phyloP scores from a whole-genome alignment of 306 rosid genomes.

The Lathyrus sativus region DNA sequence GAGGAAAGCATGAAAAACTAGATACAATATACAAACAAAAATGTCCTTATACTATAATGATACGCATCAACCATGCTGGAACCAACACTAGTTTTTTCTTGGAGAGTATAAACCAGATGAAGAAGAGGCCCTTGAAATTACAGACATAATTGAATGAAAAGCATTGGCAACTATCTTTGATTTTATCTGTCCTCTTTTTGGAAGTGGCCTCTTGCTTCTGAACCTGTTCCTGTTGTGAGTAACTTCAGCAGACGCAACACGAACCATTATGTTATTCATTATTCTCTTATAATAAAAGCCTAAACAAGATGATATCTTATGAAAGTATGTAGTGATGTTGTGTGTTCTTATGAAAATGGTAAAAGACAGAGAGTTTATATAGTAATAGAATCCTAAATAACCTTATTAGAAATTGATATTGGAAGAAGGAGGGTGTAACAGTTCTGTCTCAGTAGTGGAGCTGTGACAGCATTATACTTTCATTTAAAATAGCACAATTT shows the following conservation, averaged over 20 bases:
- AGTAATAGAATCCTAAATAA: slow-evolving; percentile 38
- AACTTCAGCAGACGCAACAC: slow-evolving; percentile 37
- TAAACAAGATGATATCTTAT: slow-evolving; percentile 19
- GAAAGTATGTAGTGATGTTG: background rate
- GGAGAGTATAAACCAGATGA: slow-evolving; percentile 40
- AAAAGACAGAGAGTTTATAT: slow-evolving; percentile 42
- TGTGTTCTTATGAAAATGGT: slow-evolving; percentile 1
- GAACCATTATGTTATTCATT: slow-evolving; percentile 51
- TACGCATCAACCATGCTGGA: background rate
- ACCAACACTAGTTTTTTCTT: slow-evolving; percentile 29
- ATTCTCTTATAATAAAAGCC: slow-evolving; percentile 25
- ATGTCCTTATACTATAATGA: background rate
- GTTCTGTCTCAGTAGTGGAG: slow-evolving; percentile 28
- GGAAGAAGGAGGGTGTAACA: slow-evolving; percentile 26
- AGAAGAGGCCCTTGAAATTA: slow-evolving; percentile 46
- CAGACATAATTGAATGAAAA: slow-evolving; percentile 46
- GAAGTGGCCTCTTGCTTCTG: slow-evolving; percentile 44
- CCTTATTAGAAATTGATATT: background rate
- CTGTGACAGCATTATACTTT: too few relatives aligned
- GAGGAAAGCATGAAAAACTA: slow-evolving; percentile 1
- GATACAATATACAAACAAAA: slow-evolving; percentile 17
- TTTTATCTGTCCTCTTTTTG: slow-evolving; percentile 55
- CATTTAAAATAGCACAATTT: too few relatives aligned
- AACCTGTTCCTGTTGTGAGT: slow-evolving; percentile 28
- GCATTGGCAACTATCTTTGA: slow-evolving; percentile 50